phyloP scores from a whole-genome alignment of 768 basidiomycete genomes.

The Tephrocybe sp. region DNA sequence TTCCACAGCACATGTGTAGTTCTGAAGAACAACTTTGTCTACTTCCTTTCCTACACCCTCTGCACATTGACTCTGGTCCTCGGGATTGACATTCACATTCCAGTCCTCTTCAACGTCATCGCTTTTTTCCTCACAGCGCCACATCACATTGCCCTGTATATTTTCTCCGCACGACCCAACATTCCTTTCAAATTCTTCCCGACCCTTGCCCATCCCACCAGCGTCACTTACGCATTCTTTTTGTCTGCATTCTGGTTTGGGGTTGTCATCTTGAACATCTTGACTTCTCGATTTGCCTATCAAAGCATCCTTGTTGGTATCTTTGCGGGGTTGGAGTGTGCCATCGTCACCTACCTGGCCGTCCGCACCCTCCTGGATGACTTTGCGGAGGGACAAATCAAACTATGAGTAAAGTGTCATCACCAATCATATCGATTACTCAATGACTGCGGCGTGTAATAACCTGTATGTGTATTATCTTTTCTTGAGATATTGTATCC shows the following conservation, averaged over 20 bases:
- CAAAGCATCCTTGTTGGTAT: constrained; percentile 8
- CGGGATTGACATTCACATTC: background rate
- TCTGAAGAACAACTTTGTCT: background rate
- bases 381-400: constrained; percentile 13
- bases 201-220: constrained; percentile 3
- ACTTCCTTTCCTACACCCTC: constrained; percentile 11
- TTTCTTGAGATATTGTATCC: too few relatives aligned
- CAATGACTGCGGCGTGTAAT: too few relatives aligned
- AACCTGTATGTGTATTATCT: background rate
- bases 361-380: constrained; percentile 9
- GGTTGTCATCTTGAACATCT: constrained; percentile 4
- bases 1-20: background rate
- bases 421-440: too few relatives aligned
- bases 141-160: constrained; percentile 11
- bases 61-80: constrained; percentile 8
- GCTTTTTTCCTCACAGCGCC: constrained; percentile 13
- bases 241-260: constrained; percentile 11
- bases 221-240: constrained; percentile 5
- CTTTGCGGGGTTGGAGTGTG: constrained; percentile 12
- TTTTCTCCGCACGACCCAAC: constrained; percentile 3
- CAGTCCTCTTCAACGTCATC: constrained; percentile 12
- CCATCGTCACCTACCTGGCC: background rate
- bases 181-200: constrained; percentile 2
- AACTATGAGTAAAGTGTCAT: constrained; percentile 4
- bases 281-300: background rate